Percentiles rank a stretch among this genome's conserved stretches.
phyloP scores from a whole-genome alignment of 192 early-diverging fungal species.

The Podila minutissima region DNA sequence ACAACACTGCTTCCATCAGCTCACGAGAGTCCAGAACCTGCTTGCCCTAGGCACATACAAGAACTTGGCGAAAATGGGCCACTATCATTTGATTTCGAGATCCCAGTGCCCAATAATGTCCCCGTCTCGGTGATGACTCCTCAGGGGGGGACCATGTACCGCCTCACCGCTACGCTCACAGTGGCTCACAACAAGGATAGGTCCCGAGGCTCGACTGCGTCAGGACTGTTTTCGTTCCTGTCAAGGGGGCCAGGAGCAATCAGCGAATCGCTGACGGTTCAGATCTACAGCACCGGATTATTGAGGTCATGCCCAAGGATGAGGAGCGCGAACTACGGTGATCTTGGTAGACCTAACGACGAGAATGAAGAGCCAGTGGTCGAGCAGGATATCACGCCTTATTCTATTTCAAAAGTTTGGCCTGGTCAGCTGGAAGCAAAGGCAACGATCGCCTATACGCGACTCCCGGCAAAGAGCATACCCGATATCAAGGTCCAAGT shows the following conservation, averaged over 20 bases:
- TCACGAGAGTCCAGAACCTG: not conserved
- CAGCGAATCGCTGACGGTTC: not conserved
- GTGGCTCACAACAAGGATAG: not conserved
- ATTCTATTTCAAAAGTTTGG: constrained; percentile 3
- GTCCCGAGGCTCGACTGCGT: not conserved
- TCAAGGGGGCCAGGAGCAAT: not conserved
- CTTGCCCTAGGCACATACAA: not conserved
- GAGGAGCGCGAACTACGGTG: too few relatives aligned
- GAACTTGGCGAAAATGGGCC: not conserved
- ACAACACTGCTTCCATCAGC: too few relatives aligned
- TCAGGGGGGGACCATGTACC: constrained; percentile 16
- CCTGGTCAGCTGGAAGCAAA: constrained; percentile 6
- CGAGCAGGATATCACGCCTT: constrained; percentile 7
- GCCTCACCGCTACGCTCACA: constrained; percentile 4
- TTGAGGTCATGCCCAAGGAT: not conserved
- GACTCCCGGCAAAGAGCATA: constrained; percentile 8
- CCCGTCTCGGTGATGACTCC: constrained; percentile 17
- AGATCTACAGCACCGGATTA: constrained; percentile 10
- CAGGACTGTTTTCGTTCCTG: not conserved
- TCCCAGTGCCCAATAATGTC: constrained; percentile 12
- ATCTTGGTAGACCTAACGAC: not conserved
- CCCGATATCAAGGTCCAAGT: not conserved
- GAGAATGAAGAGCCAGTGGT: not conserved
- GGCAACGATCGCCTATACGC: constrained; percentile 6
- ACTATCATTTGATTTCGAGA: constrained; percentile 15